Base-by-base conservation (phyloP, 2,329 filamentous ascomycete genomes). In the Sporothrix pallida region DNA sequence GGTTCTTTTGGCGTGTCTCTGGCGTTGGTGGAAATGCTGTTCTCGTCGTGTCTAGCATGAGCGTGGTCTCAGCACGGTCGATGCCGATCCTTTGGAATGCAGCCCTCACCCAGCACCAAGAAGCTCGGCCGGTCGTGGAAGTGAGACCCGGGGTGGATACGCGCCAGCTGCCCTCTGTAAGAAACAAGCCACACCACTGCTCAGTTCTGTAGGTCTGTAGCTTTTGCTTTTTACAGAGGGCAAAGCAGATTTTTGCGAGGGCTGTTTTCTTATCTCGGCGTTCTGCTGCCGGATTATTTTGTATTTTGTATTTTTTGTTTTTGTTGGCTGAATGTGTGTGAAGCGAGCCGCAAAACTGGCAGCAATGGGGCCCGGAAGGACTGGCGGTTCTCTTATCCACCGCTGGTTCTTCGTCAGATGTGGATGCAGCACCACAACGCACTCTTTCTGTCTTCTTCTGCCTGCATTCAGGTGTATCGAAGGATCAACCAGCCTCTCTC, bases 121-220 rank as follows among this genome's bases (percentile, higher is more conserved):
- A 37, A 46, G 31, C 15, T 12, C 23, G 17, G 31, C 68, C 31
- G 52, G 68, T 46, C 48, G 68, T 70, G 68, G 68, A 60, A 44
- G 68, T 70, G 68, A 70, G 68, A 70, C 68, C 52, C 37, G 68
- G 52, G n/a, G 70, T 71, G 70, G 70, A 71, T 56, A 71, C 56
- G 15, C 4, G 42, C 15, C 3, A 31, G 23, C 42, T 62, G 56
- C 15, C 15, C 56, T 62, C 37, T 62, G 70, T 60, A 62, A 69
- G 52, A 58, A 44, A 50, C 70, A 50, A 62, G 23, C 42, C 46
- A 46, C 44, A 60, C 23, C 31, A 37, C 31, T 26, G 23, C 23
- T 26, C 23, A 26, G 23, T 37, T 37, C 31, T 37, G 31, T 37
- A 37, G 31, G 4, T 37, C 31, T 37, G 31, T 37, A 37, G 31